Evolutionary conservation across 352 stramenopile genomes (phyloP).

Genomic region (Phytophthora fragariae): DNA sequence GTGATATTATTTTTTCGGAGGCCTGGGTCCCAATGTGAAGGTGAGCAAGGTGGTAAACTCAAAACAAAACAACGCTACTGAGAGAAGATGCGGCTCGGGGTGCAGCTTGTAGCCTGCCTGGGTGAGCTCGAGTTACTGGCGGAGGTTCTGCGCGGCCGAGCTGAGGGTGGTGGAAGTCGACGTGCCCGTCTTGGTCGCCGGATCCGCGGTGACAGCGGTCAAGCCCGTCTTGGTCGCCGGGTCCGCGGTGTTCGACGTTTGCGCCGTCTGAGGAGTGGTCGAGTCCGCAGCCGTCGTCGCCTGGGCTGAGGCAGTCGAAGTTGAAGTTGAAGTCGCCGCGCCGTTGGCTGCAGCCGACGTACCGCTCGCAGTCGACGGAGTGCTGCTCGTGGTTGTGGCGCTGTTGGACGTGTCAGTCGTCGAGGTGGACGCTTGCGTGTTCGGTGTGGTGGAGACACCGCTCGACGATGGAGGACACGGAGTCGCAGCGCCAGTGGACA

Average conservation of each 20-base stretch:
- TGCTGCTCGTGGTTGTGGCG: conserved; percentile 1
- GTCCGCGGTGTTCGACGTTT: conserved; percentile 8
- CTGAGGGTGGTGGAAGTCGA: conserved; percentile 14
- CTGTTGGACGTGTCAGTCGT: conserved; percentile 1
- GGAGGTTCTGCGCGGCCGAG: conserved; percentile 15
- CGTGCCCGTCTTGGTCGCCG: conserved; percentile 12
- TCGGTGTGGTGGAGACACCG: conserved; percentile 8
- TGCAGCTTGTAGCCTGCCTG: too few relatives aligned
- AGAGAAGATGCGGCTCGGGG: neutral
- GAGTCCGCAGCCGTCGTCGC: conserved; percentile 3
- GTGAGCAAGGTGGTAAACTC: neutral
- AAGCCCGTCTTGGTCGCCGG: conserved; percentile 11
- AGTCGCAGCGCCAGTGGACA: neutral
- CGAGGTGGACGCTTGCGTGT: conserved; percentile 11
- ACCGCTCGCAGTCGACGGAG: conserved; percentile 4
- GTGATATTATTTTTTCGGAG: too few relatives aligned
- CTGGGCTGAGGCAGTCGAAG: conserved; percentile 16
- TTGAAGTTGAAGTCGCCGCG: conserved; percentile 7
- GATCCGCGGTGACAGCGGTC: neutral
- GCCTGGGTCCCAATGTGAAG: neutral
- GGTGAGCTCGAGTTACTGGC: neutral
- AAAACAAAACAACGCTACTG: neutral
- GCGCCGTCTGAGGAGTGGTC: neutral
- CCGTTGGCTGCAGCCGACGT: conserved; percentile 12
- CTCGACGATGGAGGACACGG: conserved; percentile 1